phyloP scores from a whole-genome alignment of 352 stramenopile species.

The Sclerospora graminicola region DNA sequence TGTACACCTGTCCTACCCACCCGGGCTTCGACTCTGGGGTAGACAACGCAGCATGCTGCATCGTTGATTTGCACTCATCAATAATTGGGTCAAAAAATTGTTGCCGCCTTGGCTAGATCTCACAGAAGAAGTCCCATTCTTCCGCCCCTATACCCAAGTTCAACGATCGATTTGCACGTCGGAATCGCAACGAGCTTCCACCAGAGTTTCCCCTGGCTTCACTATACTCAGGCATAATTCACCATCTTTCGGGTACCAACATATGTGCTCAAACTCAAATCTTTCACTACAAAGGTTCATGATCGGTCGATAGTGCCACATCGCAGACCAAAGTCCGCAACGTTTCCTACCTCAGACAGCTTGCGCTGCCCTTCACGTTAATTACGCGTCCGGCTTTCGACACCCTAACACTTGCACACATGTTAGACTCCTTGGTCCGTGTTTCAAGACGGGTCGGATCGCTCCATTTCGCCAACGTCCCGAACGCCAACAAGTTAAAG shows the following conservation, averaged over 20 bases:
- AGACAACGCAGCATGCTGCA: too few relatives aligned
- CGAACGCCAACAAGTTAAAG: constrained; percentile 5
- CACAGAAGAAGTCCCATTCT: too few relatives aligned
- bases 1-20: too few relatives aligned
- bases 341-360: constrained; percentile 27
- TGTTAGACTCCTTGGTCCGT: not conserved
- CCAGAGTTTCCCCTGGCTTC: constrained; percentile 12
- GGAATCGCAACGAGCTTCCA: constrained; percentile 67
- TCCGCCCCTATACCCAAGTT: constrained; percentile 69
- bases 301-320: not conserved
- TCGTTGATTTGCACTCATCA: too few relatives aligned
- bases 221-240: constrained; percentile 78
- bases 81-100: constrained; percentile 27
- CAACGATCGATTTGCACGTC: constrained; percentile 89
- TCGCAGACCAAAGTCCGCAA: constrained; percentile 11
- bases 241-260: too few relatives aligned
- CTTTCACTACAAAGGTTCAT: too few relatives aligned
- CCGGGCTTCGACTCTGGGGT: too few relatives aligned
- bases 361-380: constrained; percentile 49
- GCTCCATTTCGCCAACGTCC: constrained; percentile 56
- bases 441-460: constrained; percentile 2
- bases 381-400: constrained; percentile 63
- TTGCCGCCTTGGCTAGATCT: too few relatives aligned
- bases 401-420: constrained; percentile 49
- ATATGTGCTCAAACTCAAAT: constrained; percentile 6